Base-by-base conservation (phyloP, 345 rosid genomes). In the Eucalyptus viminalis region DNA sequence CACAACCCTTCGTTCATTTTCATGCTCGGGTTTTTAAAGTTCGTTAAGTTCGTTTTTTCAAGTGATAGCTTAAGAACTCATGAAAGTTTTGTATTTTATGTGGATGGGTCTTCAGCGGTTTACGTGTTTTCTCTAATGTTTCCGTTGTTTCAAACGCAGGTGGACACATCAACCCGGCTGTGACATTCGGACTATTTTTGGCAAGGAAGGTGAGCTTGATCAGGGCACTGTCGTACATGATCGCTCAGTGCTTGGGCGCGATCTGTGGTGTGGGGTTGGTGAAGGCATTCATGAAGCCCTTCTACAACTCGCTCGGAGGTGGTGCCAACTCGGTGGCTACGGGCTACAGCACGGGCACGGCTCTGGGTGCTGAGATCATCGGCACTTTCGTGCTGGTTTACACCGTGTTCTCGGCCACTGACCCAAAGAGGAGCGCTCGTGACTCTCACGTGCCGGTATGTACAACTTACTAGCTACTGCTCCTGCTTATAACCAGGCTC, bases 391-490 rank as follows among this genome's bases (percentile, higher is more conserved):
- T 95, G 60, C 94, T 96, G 50, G 98, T 96, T 49, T 96, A 95
- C 96, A 94, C 97, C 5, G 98, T 96, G 65, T 95, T 95, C 95
- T 92, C 99, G 31, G 98, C 99, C 76, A 96, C 98, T 85, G 98
- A 97, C 92, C 99, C 99, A 25, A 97, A 97, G 92, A 94, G 99
- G 81, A 95, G 91, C 86, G 98, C 99, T 5, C 97, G 98, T 86
- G 99, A 97, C 93, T 97, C 99, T 24, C 98, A 97, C 72, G 92
- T 97, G 81, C 98, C 98, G 87, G 99, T 96, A 91, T 15, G 96
- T 89, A 22, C 40, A 43, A 8, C 80, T 62, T 21, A 22, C 86
- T 17, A 10, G 45, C 24, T 76, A 14, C 24, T 34, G 80, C 80
- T 67, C 4, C 43, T 67, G 9, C 40, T 67, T 14, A 67, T 16